Conservation (phyloP, 352 stramenopile species). For the Globisporangium cederbergense region DNA sequence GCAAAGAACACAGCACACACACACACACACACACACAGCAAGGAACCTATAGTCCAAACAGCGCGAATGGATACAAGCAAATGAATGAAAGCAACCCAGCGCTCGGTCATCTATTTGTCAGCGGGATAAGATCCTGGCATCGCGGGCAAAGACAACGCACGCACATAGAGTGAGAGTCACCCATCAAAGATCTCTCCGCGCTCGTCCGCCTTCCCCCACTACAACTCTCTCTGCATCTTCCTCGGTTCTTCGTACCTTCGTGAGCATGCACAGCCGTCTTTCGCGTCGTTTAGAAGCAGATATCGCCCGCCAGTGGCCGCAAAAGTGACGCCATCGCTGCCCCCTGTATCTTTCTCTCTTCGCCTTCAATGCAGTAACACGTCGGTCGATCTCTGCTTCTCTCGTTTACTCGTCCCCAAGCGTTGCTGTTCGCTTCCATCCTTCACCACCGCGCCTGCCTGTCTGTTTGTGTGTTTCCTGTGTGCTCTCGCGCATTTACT, state of each 20-base stretch:
- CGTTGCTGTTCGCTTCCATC: neutral
- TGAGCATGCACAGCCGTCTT: too few relatives aligned
- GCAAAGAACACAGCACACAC: neutral
- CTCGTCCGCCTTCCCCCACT: neutral
- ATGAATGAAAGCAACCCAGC: slow-evolving; percentile 1
- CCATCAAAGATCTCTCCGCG: neutral
- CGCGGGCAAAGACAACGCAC: neutral
- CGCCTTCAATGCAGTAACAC: neutral
- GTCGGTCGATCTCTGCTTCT: neutral
- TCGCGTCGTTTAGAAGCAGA: too few relatives aligned
- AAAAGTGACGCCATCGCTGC: neutral
- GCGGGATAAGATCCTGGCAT: slow-evolving; percentile 2
- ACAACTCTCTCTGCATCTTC: too few relatives aligned
- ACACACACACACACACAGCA: neutral
- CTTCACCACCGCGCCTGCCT: neutral
- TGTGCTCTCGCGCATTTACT: slow-evolving; percentile 22
- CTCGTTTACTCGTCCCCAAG: neutral
- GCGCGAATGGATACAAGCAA: neutral
- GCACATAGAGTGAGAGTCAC: neutral
- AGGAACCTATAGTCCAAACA: too few relatives aligned
- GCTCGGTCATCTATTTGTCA: neutral
- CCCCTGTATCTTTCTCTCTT: neutral
- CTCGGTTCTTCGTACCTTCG: too few relatives aligned
- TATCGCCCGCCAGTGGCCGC: too few relatives aligned
- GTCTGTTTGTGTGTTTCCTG: neutral